A percentile compares a stretch with the other conserved stretches of the same genome.
These are phyloP conservation scores for Symmetrospora coprosmae DNA, from an alignment of 768 basidiomycete genomes.

Conservation along the genomic window DNA sequence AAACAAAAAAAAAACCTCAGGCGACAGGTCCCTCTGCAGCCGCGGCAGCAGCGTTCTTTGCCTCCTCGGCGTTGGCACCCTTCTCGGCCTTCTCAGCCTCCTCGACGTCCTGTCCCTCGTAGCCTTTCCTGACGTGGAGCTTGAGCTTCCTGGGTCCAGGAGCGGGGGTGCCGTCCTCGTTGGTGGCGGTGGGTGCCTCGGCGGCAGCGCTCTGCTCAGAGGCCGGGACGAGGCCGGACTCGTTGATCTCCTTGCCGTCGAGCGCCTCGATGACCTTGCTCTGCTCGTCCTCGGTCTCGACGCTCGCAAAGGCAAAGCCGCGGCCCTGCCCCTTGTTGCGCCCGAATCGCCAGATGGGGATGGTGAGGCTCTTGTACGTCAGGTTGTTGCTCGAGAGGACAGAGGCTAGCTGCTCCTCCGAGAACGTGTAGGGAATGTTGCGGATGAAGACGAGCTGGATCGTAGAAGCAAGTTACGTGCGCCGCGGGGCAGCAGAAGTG, in stretches of 20 bases:
- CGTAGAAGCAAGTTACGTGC: neutral
- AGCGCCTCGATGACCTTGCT: conserved; percentile 71
- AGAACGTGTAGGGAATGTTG: conserved; percentile 87
- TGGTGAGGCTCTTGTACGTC: conserved; percentile 15
- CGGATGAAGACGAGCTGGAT: conserved; percentile 61
- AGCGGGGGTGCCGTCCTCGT: neutral
- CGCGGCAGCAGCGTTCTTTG: neutral
- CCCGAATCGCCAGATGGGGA: conserved; percentile 39
- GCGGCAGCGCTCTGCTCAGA: conserved; percentile 5
- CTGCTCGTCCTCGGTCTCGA: conserved; percentile 64
- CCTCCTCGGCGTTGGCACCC: too few relatives aligned
- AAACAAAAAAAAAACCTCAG: too few relatives aligned
- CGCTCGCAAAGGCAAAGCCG: conserved; percentile 81
- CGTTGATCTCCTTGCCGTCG: conserved; percentile 74
- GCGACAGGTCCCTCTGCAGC: neutral
- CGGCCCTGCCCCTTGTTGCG: conserved; percentile 62
- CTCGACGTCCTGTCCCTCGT: conserved; percentile 7
- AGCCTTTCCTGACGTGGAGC: conserved; percentile 14
- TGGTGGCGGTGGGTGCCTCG: neutral
- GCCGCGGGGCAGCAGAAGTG: too few relatives aligned
- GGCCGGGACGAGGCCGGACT: too few relatives aligned
- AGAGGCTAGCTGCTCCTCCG: conserved; percentile 60
- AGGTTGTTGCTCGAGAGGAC: conserved; percentile 71
- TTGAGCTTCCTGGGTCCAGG: neutral
- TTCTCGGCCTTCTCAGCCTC: neutral